Evolutionary conservation across 1,284 basidiomycete species (phyloP).

Genomic region (Austroboletus niveus): DNA sequence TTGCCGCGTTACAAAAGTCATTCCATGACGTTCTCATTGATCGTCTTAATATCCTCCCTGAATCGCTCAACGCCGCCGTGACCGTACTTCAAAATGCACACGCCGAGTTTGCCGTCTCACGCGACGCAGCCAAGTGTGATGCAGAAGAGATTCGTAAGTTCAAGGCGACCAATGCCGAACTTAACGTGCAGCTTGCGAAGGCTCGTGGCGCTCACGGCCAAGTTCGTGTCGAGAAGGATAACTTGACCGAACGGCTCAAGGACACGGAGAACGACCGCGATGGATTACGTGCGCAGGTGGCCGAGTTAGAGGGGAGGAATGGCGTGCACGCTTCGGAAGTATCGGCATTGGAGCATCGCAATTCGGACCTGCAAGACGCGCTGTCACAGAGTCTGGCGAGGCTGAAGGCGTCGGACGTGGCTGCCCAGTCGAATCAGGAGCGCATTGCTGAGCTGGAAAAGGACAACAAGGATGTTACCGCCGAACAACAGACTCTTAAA

Average conservation of each 20-base stretch:
- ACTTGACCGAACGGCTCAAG: slow-evolving; percentile 57
- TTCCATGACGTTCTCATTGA: slow-evolving; percentile 52
- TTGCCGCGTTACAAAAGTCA: slow-evolving; percentile 35
- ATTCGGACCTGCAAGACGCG: slow-evolving; percentile 64
- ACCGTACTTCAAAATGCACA: slow-evolving; percentile 58
- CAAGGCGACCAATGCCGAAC: slow-evolving; percentile 52
- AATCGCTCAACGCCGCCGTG: slow-evolving; percentile 52
- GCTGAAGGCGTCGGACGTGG: slow-evolving; percentile 67
- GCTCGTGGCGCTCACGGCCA: slow-evolving; percentile 74
- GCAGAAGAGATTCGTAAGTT: slow-evolving; percentile 65
- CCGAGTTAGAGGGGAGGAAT: slow-evolving; percentile 49
- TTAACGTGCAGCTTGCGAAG: slow-evolving; percentile 68
- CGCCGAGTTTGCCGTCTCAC: slow-evolving; percentile 56
- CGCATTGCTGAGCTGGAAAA: slow-evolving; percentile 63
- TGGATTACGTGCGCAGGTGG: slow-evolving; percentile 49
- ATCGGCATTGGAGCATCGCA: slow-evolving; percentile 50
- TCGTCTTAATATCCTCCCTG: slow-evolving; percentile 57
- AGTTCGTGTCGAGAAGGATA: slow-evolving; percentile 78
- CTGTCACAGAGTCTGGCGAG: slow-evolving; percentile 65
- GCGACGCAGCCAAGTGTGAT: slow-evolving; percentile 56
- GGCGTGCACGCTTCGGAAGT: slow-evolving; percentile 47
- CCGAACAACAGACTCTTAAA: slow-evolving; percentile 56
- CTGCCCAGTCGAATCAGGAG: slow-evolving; percentile 54
- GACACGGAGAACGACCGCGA: slow-evolving; percentile 66
- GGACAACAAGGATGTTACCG: slow-evolving; percentile 46